Evolutionary conservation across 176 grass and related monocot species (phyloP).

Genomic region (Ensete ventricosum): DNA sequence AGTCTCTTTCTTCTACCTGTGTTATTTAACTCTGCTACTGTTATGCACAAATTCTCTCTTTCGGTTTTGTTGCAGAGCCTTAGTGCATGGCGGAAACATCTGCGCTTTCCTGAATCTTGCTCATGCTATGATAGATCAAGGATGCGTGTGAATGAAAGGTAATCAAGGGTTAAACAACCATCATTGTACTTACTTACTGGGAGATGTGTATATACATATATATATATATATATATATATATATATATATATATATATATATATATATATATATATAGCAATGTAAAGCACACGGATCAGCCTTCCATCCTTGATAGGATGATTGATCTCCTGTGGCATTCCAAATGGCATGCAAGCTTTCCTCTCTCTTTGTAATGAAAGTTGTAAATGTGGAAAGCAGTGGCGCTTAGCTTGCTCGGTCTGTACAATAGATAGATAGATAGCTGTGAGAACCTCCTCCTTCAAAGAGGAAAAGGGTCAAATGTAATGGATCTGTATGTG

Average conservation of each 20-base stretch:
- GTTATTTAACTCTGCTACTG: no score
- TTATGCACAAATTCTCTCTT: background rate
- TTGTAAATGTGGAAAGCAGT: background rate
- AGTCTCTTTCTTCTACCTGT: no score
- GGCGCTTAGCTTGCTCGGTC: background rate
- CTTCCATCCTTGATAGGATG: background rate
- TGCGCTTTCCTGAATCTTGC: constrained; percentile 81
- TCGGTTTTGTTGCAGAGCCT: constrained; percentile 28
- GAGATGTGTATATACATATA: no score
- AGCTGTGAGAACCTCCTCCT: background rate
- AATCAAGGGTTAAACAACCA: background rate
- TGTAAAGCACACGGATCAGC: background rate
- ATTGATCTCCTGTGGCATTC: background rate
- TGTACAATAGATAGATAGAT: constrained; percentile 4
- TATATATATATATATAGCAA: no score
- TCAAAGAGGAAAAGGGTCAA: background rate
- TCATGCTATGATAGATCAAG: constrained; percentile 97
- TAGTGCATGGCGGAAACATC: constrained; percentile 92
- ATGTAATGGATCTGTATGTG: no score
- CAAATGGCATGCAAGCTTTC: background rate
- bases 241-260: no score
- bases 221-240: no score
- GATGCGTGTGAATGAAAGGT: constrained; percentile 50
- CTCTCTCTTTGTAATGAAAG: no score
- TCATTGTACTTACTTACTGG: no score